Conservation (phyloP, 371 early-diverging fungal genomes). For the Batkoa obscura region DNA sequence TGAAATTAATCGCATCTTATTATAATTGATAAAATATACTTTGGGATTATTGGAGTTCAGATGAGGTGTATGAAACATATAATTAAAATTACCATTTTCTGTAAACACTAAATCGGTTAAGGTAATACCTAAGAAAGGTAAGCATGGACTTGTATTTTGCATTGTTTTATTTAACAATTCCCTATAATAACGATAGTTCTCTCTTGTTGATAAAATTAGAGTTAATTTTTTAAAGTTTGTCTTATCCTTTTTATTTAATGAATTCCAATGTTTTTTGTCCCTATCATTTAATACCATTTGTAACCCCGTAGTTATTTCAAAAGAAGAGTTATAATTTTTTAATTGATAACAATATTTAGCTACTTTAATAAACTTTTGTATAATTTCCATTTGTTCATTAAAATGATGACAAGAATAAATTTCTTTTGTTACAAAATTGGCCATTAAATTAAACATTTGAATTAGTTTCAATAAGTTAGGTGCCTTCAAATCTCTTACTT, state of each 20-base stretch:
- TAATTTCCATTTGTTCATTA: slow-evolving; percentile 19
- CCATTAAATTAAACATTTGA: slow-evolving; percentile 37
- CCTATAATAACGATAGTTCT: slow-evolving; percentile 22
- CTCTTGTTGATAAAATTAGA: slow-evolving; percentile 15
- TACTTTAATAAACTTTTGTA: slow-evolving; percentile 25
- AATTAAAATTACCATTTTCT: slow-evolving; percentile 77
- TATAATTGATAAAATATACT: too few relatives aligned
- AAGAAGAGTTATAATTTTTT: slow-evolving; percentile 33
- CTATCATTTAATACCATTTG: slow-evolving; percentile 28
- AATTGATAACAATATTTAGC: slow-evolving; percentile 29
- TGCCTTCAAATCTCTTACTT: slow-evolving; percentile 9
- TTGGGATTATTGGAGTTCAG: background rate
- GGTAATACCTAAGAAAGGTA: slow-evolving; percentile 74
- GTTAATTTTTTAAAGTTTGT: slow-evolving; percentile 14
- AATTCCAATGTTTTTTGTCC: slow-evolving; percentile 20
- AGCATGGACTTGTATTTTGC: slow-evolving; percentile 16
- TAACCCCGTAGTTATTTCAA: slow-evolving; percentile 39
- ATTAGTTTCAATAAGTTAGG: slow-evolving; percentile 25
- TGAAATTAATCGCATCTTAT: too few relatives aligned
- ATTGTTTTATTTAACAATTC: slow-evolving; percentile 11
- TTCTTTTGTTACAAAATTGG: slow-evolving; percentile 27
- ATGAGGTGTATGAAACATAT: slow-evolving; percentile 19
- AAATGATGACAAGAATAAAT: slow-evolving; percentile 17
- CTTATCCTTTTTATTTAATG: slow-evolving; percentile 16
- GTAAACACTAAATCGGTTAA: slow-evolving; percentile 83